Evolutionary conservation across 2,329 filamentous ascomycete species (phyloP).

Genomic region (Penicillium sp.): DNA sequence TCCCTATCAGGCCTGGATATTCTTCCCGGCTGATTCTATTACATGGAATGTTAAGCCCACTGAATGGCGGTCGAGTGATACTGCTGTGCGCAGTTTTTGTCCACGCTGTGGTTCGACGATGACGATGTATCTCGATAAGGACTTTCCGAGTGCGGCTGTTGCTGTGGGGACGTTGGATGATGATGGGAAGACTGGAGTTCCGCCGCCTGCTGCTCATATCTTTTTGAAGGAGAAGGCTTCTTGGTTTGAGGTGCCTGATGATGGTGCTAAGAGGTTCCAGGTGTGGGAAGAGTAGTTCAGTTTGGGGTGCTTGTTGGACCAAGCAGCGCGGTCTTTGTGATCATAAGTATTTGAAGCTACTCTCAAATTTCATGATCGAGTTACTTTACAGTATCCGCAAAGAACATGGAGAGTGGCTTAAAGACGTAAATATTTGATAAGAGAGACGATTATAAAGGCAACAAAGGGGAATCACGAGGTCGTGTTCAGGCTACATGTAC

Average conservation of each 20-base stretch:
- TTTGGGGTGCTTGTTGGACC: too few relatives aligned
- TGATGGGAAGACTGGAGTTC: constrained; percentile 29
- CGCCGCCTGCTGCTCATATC: constrained; percentile 39
- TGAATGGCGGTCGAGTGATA: constrained; percentile 37
- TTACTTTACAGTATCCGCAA: neutral
- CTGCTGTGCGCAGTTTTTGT: constrained; percentile 48
- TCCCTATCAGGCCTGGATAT: constrained; percentile 45
- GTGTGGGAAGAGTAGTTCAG: constrained; percentile 13
- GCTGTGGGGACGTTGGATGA: constrained; percentile 45
- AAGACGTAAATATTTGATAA: constrained; percentile 21
- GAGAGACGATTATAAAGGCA: constrained; percentile 16
- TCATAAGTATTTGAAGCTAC: neutral
- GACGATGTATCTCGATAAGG: constrained; percentile 42
- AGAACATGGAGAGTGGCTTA: neutral
- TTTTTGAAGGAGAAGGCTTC: constrained; percentile 44
- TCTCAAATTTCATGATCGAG: neutral
- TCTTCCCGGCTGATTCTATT: constrained; percentile 36
- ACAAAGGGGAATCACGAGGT: constrained; percentile 34
- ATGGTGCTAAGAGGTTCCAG: constrained; percentile 31
- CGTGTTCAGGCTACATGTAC: constrained; percentile 36
- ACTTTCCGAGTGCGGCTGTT: constrained; percentile 33
- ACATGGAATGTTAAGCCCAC: constrained; percentile 34
- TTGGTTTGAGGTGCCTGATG: constrained; percentile 41
- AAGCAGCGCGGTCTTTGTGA: too few relatives aligned
- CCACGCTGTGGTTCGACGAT: constrained; percentile 48